Percentiles rank a stretch among this genome's conserved stretches.
Evolutionary conservation across 192 early-diverging fungal species (phyloP).

Genomic region (Helicostylum pulchrum): DNA sequence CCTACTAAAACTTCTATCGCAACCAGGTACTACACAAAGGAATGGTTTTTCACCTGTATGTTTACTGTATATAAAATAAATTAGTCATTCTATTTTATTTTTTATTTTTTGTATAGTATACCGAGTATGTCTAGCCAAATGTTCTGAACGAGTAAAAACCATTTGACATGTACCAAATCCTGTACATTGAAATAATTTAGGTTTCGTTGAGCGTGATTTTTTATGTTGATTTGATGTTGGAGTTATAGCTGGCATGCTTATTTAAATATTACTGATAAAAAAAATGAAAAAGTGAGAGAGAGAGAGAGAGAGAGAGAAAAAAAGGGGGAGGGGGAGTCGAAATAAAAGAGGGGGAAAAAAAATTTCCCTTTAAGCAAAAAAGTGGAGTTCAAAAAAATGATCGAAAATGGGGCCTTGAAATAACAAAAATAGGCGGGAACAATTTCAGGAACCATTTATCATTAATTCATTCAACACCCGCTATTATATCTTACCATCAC

Average conservation of each 20-base stretch:
- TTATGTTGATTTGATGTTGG: neutral
- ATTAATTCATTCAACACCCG: no score
- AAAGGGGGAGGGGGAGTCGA: neutral
- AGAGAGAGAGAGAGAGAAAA: neutral
- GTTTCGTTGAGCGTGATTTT: conserved; percentile 6
- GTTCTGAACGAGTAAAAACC: conserved; percentile 54
- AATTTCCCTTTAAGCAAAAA: neutral
- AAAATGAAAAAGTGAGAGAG: neutral
- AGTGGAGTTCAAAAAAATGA: neutral
- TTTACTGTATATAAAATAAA: conserved; percentile 15
- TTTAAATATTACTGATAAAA: neutral
- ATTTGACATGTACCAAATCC: conserved; percentile 52
- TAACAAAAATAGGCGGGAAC: conserved; percentile 11
- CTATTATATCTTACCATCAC: no score
- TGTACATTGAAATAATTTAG: conserved; percentile 47
- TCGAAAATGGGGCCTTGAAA: conserved; percentile 4
- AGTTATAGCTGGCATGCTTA: neutral
- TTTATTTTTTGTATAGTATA: conserved; percentile 7
- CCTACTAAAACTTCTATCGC: conserved; percentile 65
- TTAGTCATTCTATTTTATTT: neutral
- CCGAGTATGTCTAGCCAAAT: conserved; percentile 50
- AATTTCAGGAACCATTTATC: conserved; percentile 14
- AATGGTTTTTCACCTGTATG: conserved; percentile 61
- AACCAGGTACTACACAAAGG: conserved; percentile 62
- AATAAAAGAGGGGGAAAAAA: neutral